phyloP scores from a whole-genome alignment of 768 basidiomycete genomes.

The Sistotremastrum suecicum region DNA sequence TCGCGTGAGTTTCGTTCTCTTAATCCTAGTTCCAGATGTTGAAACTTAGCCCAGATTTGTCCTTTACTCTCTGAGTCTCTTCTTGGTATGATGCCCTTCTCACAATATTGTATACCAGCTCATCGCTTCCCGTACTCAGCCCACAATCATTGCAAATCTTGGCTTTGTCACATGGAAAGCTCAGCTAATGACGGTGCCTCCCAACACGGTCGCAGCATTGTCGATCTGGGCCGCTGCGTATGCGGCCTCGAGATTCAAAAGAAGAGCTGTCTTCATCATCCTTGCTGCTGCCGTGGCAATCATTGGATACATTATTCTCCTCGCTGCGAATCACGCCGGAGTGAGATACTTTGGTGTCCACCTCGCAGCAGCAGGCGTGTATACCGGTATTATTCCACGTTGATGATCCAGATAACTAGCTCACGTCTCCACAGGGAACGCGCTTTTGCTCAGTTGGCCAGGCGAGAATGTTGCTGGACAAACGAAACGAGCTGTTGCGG shows the following conservation, averaged over 20 bases:
- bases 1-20: slow-evolving; percentile 17
- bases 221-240: slow-evolving; percentile 38
- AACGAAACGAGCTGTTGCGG: slow-evolving; percentile 47
- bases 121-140: slow-evolving; percentile 18
- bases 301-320: slow-evolving; percentile 43
- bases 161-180: slow-evolving; percentile 49
- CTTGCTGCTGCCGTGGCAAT: slow-evolving; percentile 33
- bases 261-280: slow-evolving; percentile 40
- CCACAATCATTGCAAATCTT: slow-evolving; percentile 43
- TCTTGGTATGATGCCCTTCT: slow-evolving; percentile 25
- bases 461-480: slow-evolving; percentile 57
- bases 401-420: too few relatives aligned
- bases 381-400: slow-evolving; percentile 29
- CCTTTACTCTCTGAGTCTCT: slow-evolving; percentile 42
- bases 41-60: slow-evolving; percentile 21
- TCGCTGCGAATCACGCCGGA: slow-evolving; percentile 30
- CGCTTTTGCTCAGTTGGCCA: slow-evolving; percentile 28
- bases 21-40: neutral
- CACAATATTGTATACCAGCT: neutral
- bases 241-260: slow-evolving; percentile 31
- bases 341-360: slow-evolving; percentile 44
- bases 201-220: slow-evolving; percentile 35
- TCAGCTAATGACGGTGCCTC: slow-evolving; percentile 47
- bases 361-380: slow-evolving; percentile 41
- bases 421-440: too few relatives aligned